A percentile compares a stretch with the other conserved stretches of the same genome.
phyloP scores from a whole-genome alignment of 352 stramenopile species.

The Globisporangium yorkense region DNA sequence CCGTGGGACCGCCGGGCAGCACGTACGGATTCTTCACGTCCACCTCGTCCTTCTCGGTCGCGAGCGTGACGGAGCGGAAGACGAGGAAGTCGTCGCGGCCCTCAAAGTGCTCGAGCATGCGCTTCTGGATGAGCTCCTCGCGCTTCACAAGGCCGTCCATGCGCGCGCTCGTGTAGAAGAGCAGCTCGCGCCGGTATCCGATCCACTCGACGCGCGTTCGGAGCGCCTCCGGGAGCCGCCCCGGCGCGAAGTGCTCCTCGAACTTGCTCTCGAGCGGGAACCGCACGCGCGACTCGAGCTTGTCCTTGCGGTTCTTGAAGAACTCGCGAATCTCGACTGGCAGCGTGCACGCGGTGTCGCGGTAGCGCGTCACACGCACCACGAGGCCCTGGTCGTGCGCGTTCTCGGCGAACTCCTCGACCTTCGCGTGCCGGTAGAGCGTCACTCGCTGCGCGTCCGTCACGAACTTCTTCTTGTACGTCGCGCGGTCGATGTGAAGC shows the following conservation, averaged over 20 bases:
- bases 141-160: conserved; percentile 85
- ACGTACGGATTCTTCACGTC: conserved; percentile 79
- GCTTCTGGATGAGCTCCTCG: conserved; percentile 86
- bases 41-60: conserved; percentile 68
- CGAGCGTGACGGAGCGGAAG: conserved; percentile 78
- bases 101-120: conserved; percentile 84
- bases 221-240: conserved; percentile 66
- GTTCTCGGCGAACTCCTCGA: conserved; percentile 92
- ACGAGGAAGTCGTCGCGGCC: conserved; percentile 81
- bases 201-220: conserved; percentile 82
- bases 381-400: conserved; percentile 87
- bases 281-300: conserved; percentile 69
- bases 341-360: conserved; percentile 69
- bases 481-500: conserved; percentile 60
- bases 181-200: conserved; percentile 78
- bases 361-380: conserved; percentile 78
- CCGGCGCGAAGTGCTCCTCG: conserved; percentile 74
- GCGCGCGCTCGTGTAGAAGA: conserved; percentile 90
- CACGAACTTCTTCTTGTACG: conserved; percentile 85
- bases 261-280: conserved; percentile 85
- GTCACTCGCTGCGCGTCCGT: conserved; percentile 80
- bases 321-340: conserved; percentile 87
- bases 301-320: conserved; percentile 91
- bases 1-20: conserved; percentile 55
- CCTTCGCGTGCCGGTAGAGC: conserved; percentile 87